Evolutionary conservation across 2,329 filamentous ascomycete species (phyloP).

Genomic region (Trichoderma afroharzianum): DNA sequence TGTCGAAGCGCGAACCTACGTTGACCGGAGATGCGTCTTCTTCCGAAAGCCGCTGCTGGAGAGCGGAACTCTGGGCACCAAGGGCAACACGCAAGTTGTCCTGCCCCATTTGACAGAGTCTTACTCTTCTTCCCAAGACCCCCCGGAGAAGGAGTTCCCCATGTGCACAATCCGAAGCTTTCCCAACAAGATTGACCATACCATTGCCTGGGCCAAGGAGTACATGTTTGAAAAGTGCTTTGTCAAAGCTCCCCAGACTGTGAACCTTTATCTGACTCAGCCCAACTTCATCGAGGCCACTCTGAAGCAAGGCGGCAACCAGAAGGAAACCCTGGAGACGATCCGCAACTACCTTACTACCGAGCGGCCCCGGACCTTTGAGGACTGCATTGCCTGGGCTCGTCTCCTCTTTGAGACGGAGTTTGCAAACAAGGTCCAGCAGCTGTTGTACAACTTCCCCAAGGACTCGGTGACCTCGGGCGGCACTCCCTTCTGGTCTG

Average conservation of each 20-base stretch:
- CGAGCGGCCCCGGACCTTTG: conserved; percentile 86
- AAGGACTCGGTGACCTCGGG: conserved; percentile 86
- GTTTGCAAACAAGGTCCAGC: conserved; percentile 94
- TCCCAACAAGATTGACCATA: conserved; percentile 97
- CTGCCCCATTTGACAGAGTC: conserved; percentile 90
- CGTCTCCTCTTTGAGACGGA: conserved; percentile 92
- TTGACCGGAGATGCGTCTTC: conserved; percentile 94
- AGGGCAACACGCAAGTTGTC: conserved; percentile 97
- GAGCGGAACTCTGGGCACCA: conserved; percentile 96
- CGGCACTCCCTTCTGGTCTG: conserved; percentile 94
- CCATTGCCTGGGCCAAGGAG: conserved; percentile 96
- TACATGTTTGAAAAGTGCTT: conserved; percentile 87
- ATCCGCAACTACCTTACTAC: conserved; percentile 87
- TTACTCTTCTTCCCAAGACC: conserved; percentile 92
- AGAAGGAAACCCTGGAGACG: conserved; percentile 88
- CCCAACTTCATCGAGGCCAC: conserved; percentile 85
- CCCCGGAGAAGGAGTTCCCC: conserved; percentile 96
- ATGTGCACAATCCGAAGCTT: conserved; percentile 98
- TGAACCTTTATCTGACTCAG: conserved; percentile 89
- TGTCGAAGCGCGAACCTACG: conserved; percentile 92
- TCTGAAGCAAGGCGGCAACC: conserved; percentile 88
- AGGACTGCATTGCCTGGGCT: conserved; percentile 96
- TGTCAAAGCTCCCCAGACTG: conserved; percentile 87
- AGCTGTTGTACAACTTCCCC: conserved; percentile 94
- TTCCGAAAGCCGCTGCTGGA: conserved; percentile 96